Base-by-base conservation (phyloP, 768 basidiomycete genomes). In the Suillus weaverae region DNA sequence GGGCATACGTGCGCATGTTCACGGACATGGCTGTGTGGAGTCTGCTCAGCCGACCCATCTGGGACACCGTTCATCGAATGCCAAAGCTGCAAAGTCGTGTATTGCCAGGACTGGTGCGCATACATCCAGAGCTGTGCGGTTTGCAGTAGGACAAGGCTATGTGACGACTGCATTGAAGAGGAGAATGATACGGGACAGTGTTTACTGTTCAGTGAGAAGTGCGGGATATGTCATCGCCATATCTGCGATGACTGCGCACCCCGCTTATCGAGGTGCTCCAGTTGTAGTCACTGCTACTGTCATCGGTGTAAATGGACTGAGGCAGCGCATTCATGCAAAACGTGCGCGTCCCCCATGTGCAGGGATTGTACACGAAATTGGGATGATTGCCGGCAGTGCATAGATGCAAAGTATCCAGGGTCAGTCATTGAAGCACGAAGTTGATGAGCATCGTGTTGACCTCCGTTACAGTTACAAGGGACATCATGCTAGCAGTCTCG, bases 151-250 rank as follows among this genome's bases (percentile, higher is more conserved):
- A 59, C 57, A 41, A 39, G 57, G 30, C 5, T 20, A 1, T 59
- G 57, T 39, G 57, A 59, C 11, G 26, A 59, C 57, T 59, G 57
- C 11, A 41, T 59, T 30, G 57, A 59, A 41, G 57, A 59, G 39
- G 57, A 59, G 3, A 10, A 8, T 8, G 30, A 41, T 6, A 22
- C 26, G 10, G 26, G 9, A 41, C 56, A 39, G 16, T 41, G 26
- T 41, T 30, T 39, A 10, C 26, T 26, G 30, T 59, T 59, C 38
- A 32, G 30, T 41, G 57, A 41, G 20, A 59, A 41, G 57, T 59
- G 57, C 18, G 57, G 57, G 26, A 59, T 41, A 59, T 59, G 57
- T 18, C 38, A 30, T 32, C 57, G 35, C 11, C 57, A 41, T 59
- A 41, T 59, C 26, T 59, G 57, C 18, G 39, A 59, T 30, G 39